A percentile compares a stretch with the other conserved stretches of the same genome.
phyloP scores from a whole-genome alignment of 805 yeast species.

The Candida maltosa region DNA sequence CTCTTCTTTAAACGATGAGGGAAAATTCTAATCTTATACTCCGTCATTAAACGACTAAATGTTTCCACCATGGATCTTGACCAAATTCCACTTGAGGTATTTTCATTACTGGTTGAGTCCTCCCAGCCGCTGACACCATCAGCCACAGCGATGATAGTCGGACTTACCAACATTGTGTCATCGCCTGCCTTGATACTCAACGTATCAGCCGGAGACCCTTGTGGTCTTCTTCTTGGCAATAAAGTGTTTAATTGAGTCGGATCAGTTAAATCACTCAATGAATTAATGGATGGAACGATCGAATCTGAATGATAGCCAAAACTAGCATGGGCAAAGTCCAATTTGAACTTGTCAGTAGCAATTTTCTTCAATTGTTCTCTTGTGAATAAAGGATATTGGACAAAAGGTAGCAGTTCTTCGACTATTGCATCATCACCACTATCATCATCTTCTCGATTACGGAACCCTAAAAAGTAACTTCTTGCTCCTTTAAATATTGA shows the following conservation, averaged over 20 bases:
- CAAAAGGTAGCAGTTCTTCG: constrained; percentile 34
- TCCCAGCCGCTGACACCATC: constrained; percentile 61
- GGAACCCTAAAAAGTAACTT: constrained; percentile 17
- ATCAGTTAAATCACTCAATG: constrained; percentile 50
- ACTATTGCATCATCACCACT: constrained; percentile 6
- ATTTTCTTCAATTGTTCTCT: constrained; percentile 34
- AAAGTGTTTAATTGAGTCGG: constrained; percentile 43
- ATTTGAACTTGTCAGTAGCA: constrained; percentile 37
- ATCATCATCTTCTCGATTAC: constrained; percentile 9
- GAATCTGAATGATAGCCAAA: constrained; percentile 46
- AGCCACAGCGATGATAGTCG: constrained; percentile 50
- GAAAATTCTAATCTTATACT: constrained; percentile 37
- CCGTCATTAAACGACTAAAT: constrained; percentile 42
- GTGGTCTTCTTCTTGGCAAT: constrained; percentile 48
- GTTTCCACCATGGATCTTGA: constrained; percentile 52
- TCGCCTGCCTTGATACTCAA: constrained; percentile 53
- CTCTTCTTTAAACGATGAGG: constrained; percentile 36
- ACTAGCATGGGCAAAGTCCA: constrained; percentile 43
- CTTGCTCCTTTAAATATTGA: constrained; percentile 18
- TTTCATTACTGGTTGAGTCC: constrained; percentile 28
- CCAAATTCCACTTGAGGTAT: constrained; percentile 51
- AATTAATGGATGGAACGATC: constrained; percentile 39
- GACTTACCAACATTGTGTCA: constrained; percentile 55
- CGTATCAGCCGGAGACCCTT: constrained; percentile 52
- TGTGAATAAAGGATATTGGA: constrained; percentile 39